Base-by-base conservation (phyloP, 1,284 basidiomycete species). In the Boletus smithii region DNA sequence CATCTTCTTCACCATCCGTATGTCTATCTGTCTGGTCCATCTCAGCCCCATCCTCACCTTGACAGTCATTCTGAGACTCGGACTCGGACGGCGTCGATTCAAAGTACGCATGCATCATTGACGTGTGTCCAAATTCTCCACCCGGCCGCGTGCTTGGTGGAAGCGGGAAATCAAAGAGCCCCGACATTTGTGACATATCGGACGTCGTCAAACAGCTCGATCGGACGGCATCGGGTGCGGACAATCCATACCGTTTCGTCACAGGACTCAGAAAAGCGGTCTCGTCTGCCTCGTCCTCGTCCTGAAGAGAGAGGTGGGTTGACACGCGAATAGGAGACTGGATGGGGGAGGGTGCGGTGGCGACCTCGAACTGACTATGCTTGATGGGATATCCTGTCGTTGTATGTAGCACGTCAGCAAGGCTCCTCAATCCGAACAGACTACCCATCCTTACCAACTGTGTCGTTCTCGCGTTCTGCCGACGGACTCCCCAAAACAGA, bases 151-250 rank as follows among this genome's bases (percentile, higher is more conserved):
- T 63, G 18, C 60, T 64, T 0, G 85, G 84, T 3, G 78, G 85
- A 9, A 67, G 68, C 2, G 85, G 85, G 62, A 88, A 88, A 57
- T 87, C 85, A 5, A 84, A 86, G n/a, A 88, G 73, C 9, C 74
- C 74, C 4, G 83, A 86, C 69, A 87, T 86, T 32, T 74, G 74
- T 2, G 85, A 87, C 22, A 66, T 55, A 27, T 70, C 71, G 0
- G 79, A 79, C 2, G 78, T 81, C 26, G 86, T 88, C 72, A 82
- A 70, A 62, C 76, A 82, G 60, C 86, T 88, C 55, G 79, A 79
- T 22, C 86, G 79, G 8, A 72, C 68, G 11, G 60, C 66, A 36
- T 80, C 73, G 3, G 72, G 62, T 10, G 74, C 67, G n/a, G 10
- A 70, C 71, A 14, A 68, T 63, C 50, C 69, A n/a, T 27, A 27